Evolutionary conservation across 2,329 filamentous ascomycete species (phyloP).

Genomic region (Aspergillus carbonarius): DNA sequence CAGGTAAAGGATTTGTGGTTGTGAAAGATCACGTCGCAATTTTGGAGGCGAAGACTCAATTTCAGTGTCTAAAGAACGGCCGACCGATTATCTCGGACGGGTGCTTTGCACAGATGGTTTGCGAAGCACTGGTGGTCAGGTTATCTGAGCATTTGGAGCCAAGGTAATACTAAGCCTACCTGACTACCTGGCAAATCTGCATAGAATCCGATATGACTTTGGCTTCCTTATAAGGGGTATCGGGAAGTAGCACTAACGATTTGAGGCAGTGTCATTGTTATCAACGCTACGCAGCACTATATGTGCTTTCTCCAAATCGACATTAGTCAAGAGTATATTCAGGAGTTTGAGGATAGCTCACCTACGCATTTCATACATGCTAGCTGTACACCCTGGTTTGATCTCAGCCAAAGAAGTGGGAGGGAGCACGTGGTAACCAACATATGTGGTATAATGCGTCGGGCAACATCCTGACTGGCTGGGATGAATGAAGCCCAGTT

Average conservation of each 20-base stretch:
- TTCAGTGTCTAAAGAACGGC: constrained; percentile 16
- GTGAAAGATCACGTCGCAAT: constrained; percentile 14
- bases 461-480: neutral
- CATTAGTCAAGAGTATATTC: constrained; percentile 11
- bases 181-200: neutral
- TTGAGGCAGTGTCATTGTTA: constrained; percentile 7
- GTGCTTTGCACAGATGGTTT: constrained; percentile 16
- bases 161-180: neutral
- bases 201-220: neutral
- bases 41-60: constrained; percentile 16
- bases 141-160: neutral
- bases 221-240: no score
- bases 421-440: constrained; percentile 11
- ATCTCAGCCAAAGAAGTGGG: neutral
- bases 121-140: constrained; percentile 16
- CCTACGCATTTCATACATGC: neutral
- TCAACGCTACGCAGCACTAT: constrained; percentile 18
- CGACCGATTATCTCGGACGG: constrained; percentile 14
- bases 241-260: neutral
- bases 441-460: constrained; percentile 10
- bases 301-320: constrained; percentile 20
- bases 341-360: constrained; percentile 8
- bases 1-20: neutral
- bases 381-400: neutral
- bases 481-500: no score